Percentiles rank a stretch among this genome's conserved stretches.
Evolutionary conservation across 306 rosid genomes (phyloP).

Genomic region (Arachis hypogaea): DNA sequence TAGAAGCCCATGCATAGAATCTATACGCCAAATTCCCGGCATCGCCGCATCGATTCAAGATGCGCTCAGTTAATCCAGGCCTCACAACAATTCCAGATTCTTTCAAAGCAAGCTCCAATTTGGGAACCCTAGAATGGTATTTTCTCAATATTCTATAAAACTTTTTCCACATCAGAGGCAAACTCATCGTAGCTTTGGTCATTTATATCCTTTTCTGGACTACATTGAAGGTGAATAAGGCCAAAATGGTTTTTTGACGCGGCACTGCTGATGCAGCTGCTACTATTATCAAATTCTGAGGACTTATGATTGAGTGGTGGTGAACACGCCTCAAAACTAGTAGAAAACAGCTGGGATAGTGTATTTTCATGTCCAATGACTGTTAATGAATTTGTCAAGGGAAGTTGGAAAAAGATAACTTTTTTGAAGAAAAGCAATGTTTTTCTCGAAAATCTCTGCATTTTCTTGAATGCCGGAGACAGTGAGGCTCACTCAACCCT

Average conservation of each 20-base stretch:
- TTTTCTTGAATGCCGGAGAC: slow-evolving; percentile 3
- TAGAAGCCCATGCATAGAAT: slow-evolving; percentile 77
- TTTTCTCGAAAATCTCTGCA: slow-evolving; percentile 50
- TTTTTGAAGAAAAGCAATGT: slow-evolving; percentile 35
- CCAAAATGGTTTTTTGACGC: slow-evolving; percentile 41
- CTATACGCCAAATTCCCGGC: slow-evolving; percentile 82
- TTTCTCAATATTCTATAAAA: slow-evolving; percentile 65
- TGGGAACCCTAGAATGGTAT: slow-evolving; percentile 77
- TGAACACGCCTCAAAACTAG: slow-evolving; percentile 17
- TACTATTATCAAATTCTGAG: neutral
- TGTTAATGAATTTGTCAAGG: slow-evolving; percentile 20
- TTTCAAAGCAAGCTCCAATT: slow-evolving; percentile 75
- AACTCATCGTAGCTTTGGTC: slow-evolving; percentile 57
- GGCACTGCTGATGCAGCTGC: neutral
- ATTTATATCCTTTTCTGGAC: slow-evolving; percentile 14
- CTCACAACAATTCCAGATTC: slow-evolving; percentile 74
- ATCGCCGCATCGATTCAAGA: slow-evolving; percentile 79
- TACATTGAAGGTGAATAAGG: slow-evolving; percentile 46
- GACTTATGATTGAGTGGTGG: slow-evolving; percentile 14
- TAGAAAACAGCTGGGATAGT: slow-evolving; percentile 35
- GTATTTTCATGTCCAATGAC: slow-evolving; percentile 20
- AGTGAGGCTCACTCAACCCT: too few relatives aligned
- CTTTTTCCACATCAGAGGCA: slow-evolving; percentile 70
- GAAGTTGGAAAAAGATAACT: neutral
- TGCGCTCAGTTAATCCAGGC: slow-evolving; percentile 71